Evolutionary conservation across 1,284 basidiomycete genomes (phyloP), one percentile per base, ranked within the genome.

Genomic region (Malassezia brasiliensis): DNA sequence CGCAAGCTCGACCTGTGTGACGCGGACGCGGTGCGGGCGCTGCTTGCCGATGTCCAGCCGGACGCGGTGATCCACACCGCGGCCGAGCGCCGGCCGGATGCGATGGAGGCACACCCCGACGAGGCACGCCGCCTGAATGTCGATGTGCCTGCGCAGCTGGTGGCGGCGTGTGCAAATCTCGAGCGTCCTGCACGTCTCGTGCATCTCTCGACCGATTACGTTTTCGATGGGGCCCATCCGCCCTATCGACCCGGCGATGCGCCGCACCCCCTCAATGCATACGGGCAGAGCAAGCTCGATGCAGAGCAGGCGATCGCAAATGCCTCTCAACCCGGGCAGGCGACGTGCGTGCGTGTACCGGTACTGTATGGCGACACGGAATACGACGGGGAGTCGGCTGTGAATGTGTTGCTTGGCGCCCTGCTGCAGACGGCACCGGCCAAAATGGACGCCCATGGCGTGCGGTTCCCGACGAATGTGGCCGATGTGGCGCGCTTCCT

Each of bases 381-480:
- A 25, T 60, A 58, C 41, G 62, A 64, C 47, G 42, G 49, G 38
- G 72, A 74, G 55, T 72, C 70, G 14, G 70, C 72, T 0, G 72
- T 74, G 54, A 74, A 72, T 17, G 56, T 69, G 5, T 56, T 74
- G 1, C 65, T 69, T 36, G 50, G 63, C 25, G 62, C 64, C 17
- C 63, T 74, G 22, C 53, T 58, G 42, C 47, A 54, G 1, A 22
- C 28, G 1, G n/a, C 31, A 5, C 9, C 20, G n/a, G 19, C 10
- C n/a, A 38, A 35, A 35, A 61, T 63, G 50, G 66, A 68, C 37
- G 66, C 64, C 3, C 76, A 77, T 52, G 76, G 75, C 4, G 78
- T 78, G 6, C 77, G 79, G 37, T 79, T 77, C 64, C 79, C 79
- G 2, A 80, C 79, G 12, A 77, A 76, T 54, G 78, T 79, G 8